phyloP scores from a whole-genome alignment of 2,329 filamentous ascomycete genomes.

The Fusarium palustre region DNA sequence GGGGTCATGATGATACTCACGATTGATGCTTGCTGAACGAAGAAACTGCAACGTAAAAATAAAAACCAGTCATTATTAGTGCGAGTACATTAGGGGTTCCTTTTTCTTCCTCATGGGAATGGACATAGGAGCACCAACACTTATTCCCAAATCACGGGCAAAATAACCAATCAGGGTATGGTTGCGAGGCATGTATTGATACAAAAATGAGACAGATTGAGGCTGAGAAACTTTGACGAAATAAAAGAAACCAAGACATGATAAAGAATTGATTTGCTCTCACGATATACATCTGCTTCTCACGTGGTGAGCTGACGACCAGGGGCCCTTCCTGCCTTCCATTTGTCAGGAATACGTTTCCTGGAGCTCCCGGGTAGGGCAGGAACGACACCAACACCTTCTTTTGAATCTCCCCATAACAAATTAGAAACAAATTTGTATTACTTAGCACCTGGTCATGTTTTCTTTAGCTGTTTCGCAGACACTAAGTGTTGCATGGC shows the following conservation, averaged over 20 bases:
- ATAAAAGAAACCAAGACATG: slow-evolving; percentile 12
- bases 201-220: slow-evolving; percentile 22
- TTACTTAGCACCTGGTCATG: background rate
- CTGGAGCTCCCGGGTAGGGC: background rate
- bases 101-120: background rate
- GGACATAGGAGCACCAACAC: background rate
- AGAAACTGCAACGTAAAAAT: background rate
- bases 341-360: background rate
- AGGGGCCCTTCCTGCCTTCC: background rate
- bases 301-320: background rate
- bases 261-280: background rate
- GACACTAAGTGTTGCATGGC: slow-evolving; percentile 8
- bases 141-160: background rate
- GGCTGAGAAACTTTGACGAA: slow-evolving; percentile 1
- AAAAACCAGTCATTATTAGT: background rate
- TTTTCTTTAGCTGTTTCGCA: slow-evolving; percentile 13
- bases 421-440: background rate
- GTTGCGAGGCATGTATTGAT: slow-evolving; percentile 29
- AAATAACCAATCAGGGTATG: slow-evolving; percentile 6
- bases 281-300: background rate
- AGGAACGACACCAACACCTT: background rate
- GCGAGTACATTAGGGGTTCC: background rate
- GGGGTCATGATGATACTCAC: background rate
- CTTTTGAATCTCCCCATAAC: background rate
- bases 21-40: background rate